Evolutionary conservation across 225 moss, liverwort and hornwort species (phyloP).

Genomic region (Polytrichum commune): DNA sequence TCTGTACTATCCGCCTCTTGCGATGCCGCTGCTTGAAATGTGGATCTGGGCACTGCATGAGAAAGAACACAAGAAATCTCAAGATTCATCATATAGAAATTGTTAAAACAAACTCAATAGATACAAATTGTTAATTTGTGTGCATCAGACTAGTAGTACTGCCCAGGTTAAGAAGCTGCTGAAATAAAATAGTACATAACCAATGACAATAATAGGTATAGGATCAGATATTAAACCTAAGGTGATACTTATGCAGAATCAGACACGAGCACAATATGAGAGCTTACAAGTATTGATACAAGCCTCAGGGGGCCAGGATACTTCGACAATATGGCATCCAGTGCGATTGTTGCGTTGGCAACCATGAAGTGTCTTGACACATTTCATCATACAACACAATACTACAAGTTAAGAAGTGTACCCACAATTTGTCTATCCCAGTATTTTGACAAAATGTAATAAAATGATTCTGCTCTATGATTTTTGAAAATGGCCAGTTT

Average conservation of each 20-base stretch:
- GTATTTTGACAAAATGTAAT: no score
- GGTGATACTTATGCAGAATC: no score
- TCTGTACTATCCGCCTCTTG: slow-evolving; percentile 80
- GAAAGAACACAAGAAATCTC: background rate
- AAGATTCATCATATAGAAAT: no score
- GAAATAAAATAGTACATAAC: background rate
- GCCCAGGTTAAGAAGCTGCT: background rate
- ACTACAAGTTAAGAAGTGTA: no score
- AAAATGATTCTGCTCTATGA: background rate
- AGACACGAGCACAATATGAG: no score
- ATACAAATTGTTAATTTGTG: background rate
- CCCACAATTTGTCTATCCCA: no score
- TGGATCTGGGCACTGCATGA: slow-evolving; percentile 66
- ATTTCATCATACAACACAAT: no score
- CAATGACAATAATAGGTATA: no score
- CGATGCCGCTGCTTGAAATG: slow-evolving; percentile 81
- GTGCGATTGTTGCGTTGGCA: slow-evolving; percentile 72
- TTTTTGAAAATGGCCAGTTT: background rate
- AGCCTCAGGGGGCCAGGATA: slow-evolving; percentile 67
- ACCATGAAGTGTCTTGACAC: slow-evolving; percentile 65
- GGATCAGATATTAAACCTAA: no score
- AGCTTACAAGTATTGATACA: slow-evolving; percentile 60
- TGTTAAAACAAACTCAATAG: no score
- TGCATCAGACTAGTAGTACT: background rate
- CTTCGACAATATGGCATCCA: slow-evolving; percentile 52